Evolutionary conservation across 2,329 filamentous ascomycete species (phyloP).

Genomic region (Alternaria hordeiaustralica): DNA sequence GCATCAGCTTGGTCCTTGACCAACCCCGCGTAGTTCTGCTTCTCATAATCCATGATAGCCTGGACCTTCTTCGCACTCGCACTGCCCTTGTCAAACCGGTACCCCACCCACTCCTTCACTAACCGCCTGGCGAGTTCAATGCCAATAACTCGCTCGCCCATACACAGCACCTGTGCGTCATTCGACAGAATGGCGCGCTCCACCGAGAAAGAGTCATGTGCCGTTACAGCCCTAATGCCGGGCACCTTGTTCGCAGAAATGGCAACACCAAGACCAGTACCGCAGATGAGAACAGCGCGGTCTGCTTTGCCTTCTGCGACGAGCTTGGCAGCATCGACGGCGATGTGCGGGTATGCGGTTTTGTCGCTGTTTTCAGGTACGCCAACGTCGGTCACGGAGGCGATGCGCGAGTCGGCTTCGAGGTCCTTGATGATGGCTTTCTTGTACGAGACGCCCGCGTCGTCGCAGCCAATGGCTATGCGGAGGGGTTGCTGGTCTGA

Average conservation of each 20-base stretch:
- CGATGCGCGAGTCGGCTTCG: slow-evolving; percentile 69
- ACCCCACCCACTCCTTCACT: slow-evolving; percentile 83
- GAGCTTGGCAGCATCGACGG: slow-evolving; percentile 73
- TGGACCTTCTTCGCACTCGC: slow-evolving; percentile 65
- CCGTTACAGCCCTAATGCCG: slow-evolving; percentile 84
- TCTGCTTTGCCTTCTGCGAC: slow-evolving; percentile 71
- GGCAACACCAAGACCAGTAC: slow-evolving; percentile 84
- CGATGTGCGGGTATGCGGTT: slow-evolving; percentile 81
- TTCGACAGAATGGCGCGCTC: slow-evolving; percentile 83
- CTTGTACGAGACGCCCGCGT: slow-evolving; percentile 81
- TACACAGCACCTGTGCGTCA: slow-evolving; percentile 84
- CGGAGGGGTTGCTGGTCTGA: slow-evolving; percentile 50
- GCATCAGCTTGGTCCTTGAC: slow-evolving; percentile 16
- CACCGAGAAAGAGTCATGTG: slow-evolving; percentile 84
- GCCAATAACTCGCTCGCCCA: slow-evolving; percentile 84
- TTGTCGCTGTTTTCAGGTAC: slow-evolving; percentile 71
- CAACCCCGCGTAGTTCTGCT: slow-evolving; percentile 40
- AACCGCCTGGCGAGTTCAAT: slow-evolving; percentile 79
- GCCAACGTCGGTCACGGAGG: slow-evolving; percentile 75
- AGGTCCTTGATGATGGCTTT: slow-evolving; percentile 77
- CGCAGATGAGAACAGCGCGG: slow-evolving; percentile 82
- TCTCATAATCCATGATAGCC: slow-evolving; percentile 58
- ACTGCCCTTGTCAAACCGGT: slow-evolving; percentile 75
- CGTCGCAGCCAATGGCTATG: slow-evolving; percentile 70
- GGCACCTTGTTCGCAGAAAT: slow-evolving; percentile 90